These are phyloP conservation scores for Aspergillus bridgeri DNA, from an alignment of 495 filamentous ascomycete species.

Conservation along the genomic window DNA sequence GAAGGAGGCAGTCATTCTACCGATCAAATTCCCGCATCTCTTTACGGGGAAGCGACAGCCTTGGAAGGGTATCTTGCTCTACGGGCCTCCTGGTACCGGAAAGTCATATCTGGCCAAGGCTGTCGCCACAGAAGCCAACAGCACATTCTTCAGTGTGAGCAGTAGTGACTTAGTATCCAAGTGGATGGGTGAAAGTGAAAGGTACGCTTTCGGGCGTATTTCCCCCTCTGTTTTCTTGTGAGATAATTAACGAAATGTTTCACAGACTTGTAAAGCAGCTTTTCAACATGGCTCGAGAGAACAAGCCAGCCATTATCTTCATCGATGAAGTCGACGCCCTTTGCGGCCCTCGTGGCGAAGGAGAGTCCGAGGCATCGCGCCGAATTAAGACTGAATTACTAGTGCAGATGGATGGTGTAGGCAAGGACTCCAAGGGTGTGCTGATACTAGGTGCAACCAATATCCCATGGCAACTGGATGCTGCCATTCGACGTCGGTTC, in stretches of 20 bases:
- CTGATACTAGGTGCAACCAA: constrained; percentile 96
- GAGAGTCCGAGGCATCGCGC: constrained; percentile 93
- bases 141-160: constrained; percentile 98
- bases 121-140: constrained; percentile 96
- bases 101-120: constrained; percentile 97
- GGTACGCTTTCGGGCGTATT: constrained; percentile 51
- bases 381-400: constrained; percentile 98
- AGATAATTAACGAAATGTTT: constrained; percentile 10
- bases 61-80: constrained; percentile 96
- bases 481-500: constrained; percentile 96
- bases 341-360: constrained; percentile 93
- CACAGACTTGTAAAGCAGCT: constrained; percentile 89
- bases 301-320: constrained; percentile 97
- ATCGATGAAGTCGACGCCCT: constrained; percentile 99
- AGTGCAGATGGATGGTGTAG: constrained; percentile 99
- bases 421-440: constrained; percentile 88
- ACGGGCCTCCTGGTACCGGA: constrained; percentile 94
- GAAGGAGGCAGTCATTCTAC: constrained; percentile 95
- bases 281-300: constrained; percentile 97
- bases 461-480: constrained; percentile 98
- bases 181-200: constrained; percentile 99
- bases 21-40: constrained; percentile 96
- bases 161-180: constrained; percentile 95
- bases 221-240: constrained; percentile 4
- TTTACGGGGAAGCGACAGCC: constrained; percentile 97